These are phyloP conservation scores for Paecilomyces formosus DNA, from an alignment of 2,329 filamentous ascomycete genomes.

Conservation along the genomic window DNA sequence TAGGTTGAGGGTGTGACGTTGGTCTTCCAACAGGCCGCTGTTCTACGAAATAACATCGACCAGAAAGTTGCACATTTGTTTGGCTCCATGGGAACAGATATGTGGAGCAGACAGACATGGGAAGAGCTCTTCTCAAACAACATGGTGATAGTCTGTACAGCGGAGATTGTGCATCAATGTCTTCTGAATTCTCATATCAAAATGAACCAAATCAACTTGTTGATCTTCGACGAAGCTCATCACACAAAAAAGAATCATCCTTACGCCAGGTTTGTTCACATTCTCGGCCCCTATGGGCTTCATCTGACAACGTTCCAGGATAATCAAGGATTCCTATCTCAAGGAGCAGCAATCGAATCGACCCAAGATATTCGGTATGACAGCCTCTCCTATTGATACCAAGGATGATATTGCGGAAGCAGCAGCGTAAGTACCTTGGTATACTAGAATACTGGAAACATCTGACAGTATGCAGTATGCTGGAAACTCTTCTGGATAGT, in stretches of 20 bases:
- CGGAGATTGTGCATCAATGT: conserved; percentile 73
- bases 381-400: conserved; percentile 86
- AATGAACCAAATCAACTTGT: conserved; percentile 77
- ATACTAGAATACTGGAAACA: not conserved
- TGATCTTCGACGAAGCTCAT: conserved; percentile 95
- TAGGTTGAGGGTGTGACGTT: conserved; percentile 80
- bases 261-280: conserved; percentile 57
- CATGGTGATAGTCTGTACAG: conserved; percentile 87
- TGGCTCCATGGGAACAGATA: conserved; percentile 57
- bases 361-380: conserved; percentile 91
- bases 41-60: conserved; percentile 73
- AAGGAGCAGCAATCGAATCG: conserved; percentile 41
- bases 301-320: conserved; percentile 35
- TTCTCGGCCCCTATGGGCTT: not conserved
- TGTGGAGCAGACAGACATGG: conserved; percentile 58
- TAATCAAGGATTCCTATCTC: conserved; percentile 81
- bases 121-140: conserved; percentile 51
- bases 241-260: conserved; percentile 91
- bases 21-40: conserved; percentile 80
- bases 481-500: conserved; percentile 72
- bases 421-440: conserved; percentile 39
- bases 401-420: conserved; percentile 65
- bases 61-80: conserved; percentile 67
- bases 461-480: conserved; percentile 38
- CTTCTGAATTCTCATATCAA: conserved; percentile 70